Conservation (phyloP, 306 rosid species). For the Alnus rubra region DNA sequence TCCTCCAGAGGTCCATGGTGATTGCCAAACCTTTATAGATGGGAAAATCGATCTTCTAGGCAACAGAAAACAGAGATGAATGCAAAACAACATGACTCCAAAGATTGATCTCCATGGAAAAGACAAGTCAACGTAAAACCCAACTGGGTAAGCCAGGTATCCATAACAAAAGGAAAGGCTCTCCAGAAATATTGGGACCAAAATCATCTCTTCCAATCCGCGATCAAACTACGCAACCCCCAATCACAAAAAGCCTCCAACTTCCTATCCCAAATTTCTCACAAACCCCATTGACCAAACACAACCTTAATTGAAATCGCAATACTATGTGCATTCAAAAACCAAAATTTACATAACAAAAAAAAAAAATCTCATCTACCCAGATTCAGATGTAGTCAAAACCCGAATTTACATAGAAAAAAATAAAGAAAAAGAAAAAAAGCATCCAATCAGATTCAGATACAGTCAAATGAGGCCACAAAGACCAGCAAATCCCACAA, state of each 20-base stretch:
- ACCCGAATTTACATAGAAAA: slow-evolving; percentile 13
- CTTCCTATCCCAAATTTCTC: slow-evolving; percentile 9
- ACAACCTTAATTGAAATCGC: slow-evolving; percentile 7
- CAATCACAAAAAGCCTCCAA: not conserved
- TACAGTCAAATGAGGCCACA: slow-evolving; percentile 1
- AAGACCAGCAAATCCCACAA: slow-evolving; percentile 9
- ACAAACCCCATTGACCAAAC: slow-evolving; percentile 28
- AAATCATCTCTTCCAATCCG: slow-evolving; percentile 19
- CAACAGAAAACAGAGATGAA: slow-evolving; percentile 6
- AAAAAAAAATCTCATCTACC: not conserved
- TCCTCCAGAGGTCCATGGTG: not conserved
- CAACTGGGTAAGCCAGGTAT: slow-evolving; percentile 23
- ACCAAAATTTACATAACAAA: slow-evolving; percentile 14
- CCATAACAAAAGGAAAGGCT: slow-evolving; percentile 22
- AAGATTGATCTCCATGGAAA: slow-evolving; percentile 22
- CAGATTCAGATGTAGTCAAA: slow-evolving; percentile 4
- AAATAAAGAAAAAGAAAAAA: not conserved
- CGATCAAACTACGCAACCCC: slow-evolving; percentile 27
- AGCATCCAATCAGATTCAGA: slow-evolving; percentile 2
- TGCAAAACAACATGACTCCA: slow-evolving; percentile 17
- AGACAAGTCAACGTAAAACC: slow-evolving; percentile 14
- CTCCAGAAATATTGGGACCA: slow-evolving; percentile 6
- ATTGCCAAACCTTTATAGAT: not conserved
- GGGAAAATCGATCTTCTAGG: not conserved
- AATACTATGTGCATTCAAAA: not conserved